phyloP scores from a whole-genome alignment of 139 green algal genomes.

The Mesotaenium endlicherianum region DNA sequence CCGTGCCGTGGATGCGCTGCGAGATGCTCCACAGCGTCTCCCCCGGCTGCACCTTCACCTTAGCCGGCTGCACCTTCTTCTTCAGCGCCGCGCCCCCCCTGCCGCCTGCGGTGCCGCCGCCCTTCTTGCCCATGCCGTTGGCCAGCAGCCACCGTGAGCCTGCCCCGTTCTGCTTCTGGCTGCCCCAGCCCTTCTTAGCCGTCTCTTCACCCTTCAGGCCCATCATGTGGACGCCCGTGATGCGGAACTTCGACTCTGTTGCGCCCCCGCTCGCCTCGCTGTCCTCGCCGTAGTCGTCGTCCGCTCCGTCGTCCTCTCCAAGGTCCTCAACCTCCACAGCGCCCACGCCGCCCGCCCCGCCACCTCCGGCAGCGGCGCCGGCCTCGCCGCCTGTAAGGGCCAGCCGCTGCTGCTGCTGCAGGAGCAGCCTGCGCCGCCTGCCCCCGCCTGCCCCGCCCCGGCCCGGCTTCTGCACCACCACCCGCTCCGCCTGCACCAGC shows the following conservation, averaged over 20 bases:
- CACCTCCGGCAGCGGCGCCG: not conserved
- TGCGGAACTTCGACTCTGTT: slow-evolving; percentile 16
- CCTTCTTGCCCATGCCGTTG: slow-evolving; percentile 39
- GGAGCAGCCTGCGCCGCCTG: not conserved
- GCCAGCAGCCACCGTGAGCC: slow-evolving; percentile 46
- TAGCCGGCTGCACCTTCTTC: slow-evolving; percentile 2
- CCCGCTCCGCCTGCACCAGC: slow-evolving; percentile 42
- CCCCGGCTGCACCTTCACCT: not conserved
- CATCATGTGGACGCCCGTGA: slow-evolving; percentile 50
- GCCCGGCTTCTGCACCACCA: not conserved
- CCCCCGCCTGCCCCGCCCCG: not conserved
- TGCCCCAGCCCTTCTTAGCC: slow-evolving; percentile 25
- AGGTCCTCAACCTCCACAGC: not conserved
- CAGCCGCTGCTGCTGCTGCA: too few species aligned
- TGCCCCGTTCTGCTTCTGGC: slow-evolving; percentile 22
- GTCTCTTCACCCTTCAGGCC: slow-evolving; percentile 34
- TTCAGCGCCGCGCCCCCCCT: slow-evolving; percentile 1
- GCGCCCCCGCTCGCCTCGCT: not conserved
- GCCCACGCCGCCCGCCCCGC: not conserved
- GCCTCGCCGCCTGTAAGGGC: not conserved
- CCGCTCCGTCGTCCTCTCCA: not conserved
- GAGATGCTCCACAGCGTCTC: slow-evolving; percentile 50
- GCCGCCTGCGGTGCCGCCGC: too few species aligned
- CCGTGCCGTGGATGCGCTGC: not conserved
- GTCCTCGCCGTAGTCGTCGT: slow-evolving; percentile 5